Evolutionary conservation across 768 basidiomycete genomes (phyloP).

Genomic region (Chalciporus piperatus): DNA sequence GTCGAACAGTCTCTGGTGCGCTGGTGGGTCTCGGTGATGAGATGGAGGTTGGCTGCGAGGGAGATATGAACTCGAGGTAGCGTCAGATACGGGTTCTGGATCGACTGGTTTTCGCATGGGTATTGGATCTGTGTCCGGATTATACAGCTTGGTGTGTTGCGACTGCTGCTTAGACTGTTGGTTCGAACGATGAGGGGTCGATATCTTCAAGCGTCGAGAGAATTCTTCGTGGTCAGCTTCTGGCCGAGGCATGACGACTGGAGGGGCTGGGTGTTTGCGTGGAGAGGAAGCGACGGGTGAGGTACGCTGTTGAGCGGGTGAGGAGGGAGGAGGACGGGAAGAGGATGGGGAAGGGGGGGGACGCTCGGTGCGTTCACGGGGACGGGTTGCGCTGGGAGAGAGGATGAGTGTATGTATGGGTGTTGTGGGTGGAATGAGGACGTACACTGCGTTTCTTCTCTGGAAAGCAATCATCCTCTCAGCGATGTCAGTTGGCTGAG

Average conservation of each 20-base stretch:
- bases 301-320: slow-evolving; percentile 27
- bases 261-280: slow-evolving; percentile 35
- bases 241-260: slow-evolving; percentile 34
- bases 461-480: slow-evolving; percentile 67
- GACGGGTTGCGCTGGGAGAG: slow-evolving; percentile 40
- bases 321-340: slow-evolving; percentile 27
- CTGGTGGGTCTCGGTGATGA: slow-evolving; percentile 34
- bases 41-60: slow-evolving; percentile 30
- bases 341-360: slow-evolving; percentile 30
- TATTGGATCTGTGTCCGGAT: slow-evolving; percentile 69
- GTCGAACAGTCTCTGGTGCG: slow-evolving; percentile 71
- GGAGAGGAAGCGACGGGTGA: slow-evolving; percentile 25
- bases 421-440: background rate
- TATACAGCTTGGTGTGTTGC: slow-evolving; percentile 54
- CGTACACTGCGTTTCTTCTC: slow-evolving; percentile 57
- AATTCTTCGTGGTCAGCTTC: slow-evolving; percentile 74
- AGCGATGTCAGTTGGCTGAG: slow-evolving; percentile 48
- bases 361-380: slow-evolving; percentile 47
- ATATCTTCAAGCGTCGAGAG: slow-evolving; percentile 67
- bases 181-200: slow-evolving; percentile 43
- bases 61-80: slow-evolving; percentile 48
- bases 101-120: slow-evolving; percentile 62
- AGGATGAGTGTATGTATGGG: background rate
- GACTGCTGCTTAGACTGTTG: slow-evolving; percentile 34
- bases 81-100: slow-evolving; percentile 62